Percentiles rank a stretch among this genome's conserved stretches.
These are phyloP conservation scores for Kwoniella newhampshirensis DNA, from an alignment of 768 basidiomycete species.

Conservation along the genomic window DNA sequence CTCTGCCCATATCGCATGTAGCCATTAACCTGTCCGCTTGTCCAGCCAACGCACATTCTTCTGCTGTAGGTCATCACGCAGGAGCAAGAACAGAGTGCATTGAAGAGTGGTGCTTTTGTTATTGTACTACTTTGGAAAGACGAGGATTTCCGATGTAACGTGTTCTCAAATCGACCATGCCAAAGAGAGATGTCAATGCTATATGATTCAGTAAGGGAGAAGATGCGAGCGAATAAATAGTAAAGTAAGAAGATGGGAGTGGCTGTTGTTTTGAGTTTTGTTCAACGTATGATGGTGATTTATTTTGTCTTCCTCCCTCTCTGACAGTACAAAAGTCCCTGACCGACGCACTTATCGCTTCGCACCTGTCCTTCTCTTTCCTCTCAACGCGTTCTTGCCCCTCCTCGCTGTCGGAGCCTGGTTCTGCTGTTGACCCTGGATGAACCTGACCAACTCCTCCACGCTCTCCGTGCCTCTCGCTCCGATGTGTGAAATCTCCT, in stretches of 20 bases:
- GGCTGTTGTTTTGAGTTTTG: too few relatives aligned
- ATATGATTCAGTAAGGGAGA: too few relatives aligned
- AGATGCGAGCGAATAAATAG: too few relatives aligned
- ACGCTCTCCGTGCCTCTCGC: conserved; percentile 51
- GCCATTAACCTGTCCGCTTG: too few relatives aligned
- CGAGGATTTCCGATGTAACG: neutral
- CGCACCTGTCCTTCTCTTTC: conserved; percentile 48
- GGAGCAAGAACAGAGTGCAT: conserved; percentile 2
- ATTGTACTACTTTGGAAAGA: neutral
- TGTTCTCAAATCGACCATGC: neutral
- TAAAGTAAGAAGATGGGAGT: too few relatives aligned
- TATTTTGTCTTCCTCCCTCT: neutral
- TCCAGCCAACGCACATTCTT: too few relatives aligned
- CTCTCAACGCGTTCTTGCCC: conserved; percentile 48
- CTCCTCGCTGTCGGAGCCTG: conserved; percentile 24
- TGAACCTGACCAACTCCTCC: conserved; percentile 56
- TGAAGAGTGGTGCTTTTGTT: conserved; percentile 1
- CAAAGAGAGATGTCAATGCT: neutral
- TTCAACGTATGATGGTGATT: too few relatives aligned
- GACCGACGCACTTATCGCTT: conserved; percentile 23
- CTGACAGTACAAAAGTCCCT: too few relatives aligned
- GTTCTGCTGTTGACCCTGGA: conserved; percentile 44
- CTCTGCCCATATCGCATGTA: too few relatives aligned
- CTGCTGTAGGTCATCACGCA: too few relatives aligned
- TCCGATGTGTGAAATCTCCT: conserved; percentile 24